Base-by-base conservation (phyloP, 805 yeast genomes). In the Candida saitoana region DNA sequence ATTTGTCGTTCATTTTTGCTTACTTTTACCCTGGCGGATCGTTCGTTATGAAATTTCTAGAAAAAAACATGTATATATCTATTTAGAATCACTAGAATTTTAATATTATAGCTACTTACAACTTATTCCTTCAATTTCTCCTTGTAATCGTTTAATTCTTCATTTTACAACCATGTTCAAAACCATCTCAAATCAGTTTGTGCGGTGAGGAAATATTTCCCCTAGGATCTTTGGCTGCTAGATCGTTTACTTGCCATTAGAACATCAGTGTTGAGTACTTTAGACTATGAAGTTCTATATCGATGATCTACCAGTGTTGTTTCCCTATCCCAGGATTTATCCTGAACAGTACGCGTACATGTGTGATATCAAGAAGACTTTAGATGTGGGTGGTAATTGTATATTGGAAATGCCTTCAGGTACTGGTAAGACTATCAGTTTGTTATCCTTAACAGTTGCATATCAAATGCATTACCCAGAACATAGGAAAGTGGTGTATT, bases 371-470 rank as follows among this genome's bases (percentile, higher is more conserved):
- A 93, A 93, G 67, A 80, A 83, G 57, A 86, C 97, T 1, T 65
- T 93, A 40, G 99, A 93, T 70, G 96, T 85, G 1, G 98, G 97
- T 2, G 99, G 99, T 9, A 90, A 90, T 59, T 86, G 96, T 64
- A 89, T 93, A 41, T 64, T 93, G 56, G 99, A 93, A 67, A 93
- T 93, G 99, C 99, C 99, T 51, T 93, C 99, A 4, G 99, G 99
- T 3, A 93, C 99, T 3, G 99, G 99, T 34, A 93, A 93, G 61
- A 93, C 99, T 30, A 86, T 93, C 3, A 89, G 98, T 0, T 72
- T 93, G 59, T 70, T 93, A 22, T 88, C 98, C 0, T 66, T 93
- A 35, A 88, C 98, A 0, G 88, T 93, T 36, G 96, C 99, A 11
- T 93, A 93, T 63, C 99, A 93, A 61, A 81, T 87, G 87, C 79